Percentiles rank a stretch among this genome's conserved stretches.
phyloP scores from a whole-genome alignment of 2,329 filamentous ascomycete species.

The Fusarium illudens region DNA sequence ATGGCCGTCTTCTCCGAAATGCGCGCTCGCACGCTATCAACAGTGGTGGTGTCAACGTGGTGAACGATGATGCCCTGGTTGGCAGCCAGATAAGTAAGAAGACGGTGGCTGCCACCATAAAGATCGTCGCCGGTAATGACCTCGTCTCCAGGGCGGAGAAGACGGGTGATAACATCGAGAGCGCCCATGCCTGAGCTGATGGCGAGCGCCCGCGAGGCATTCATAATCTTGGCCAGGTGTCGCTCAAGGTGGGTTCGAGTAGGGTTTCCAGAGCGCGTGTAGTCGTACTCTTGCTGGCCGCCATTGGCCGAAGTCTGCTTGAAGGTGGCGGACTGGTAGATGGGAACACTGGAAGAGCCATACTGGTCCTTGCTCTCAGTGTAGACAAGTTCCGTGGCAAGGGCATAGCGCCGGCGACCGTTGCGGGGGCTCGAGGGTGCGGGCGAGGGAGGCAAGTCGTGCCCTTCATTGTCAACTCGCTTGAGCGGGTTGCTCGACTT shows the following conservation, averaged over 20 bases:
- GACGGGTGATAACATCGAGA: constrained; percentile 91
- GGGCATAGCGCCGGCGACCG: constrained; percentile 83
- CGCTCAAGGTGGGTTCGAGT: constrained; percentile 95
- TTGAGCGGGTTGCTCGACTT: constrained; percentile 54
- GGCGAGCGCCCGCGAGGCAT: constrained; percentile 86
- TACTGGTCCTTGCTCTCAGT: constrained; percentile 97
- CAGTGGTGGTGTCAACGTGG: constrained; percentile 91
- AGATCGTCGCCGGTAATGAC: constrained; percentile 97
- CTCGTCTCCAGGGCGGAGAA: constrained; percentile 92
- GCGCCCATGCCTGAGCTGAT: constrained; percentile 98
- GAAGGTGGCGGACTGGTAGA: constrained; percentile 98
- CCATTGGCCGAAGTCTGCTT: constrained; percentile 86
- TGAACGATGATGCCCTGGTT: constrained; percentile 93
- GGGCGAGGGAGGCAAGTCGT: constrained; percentile 88
- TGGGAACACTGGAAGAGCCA: constrained; percentile 93
- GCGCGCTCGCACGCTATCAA: constrained; percentile 73
- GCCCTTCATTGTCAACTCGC: constrained; percentile 81
- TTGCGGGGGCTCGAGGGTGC: constrained; percentile 89
- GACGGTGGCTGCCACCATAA: constrained; percentile 92
- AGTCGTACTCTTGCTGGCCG: constrained; percentile 91
- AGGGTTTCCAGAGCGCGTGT: constrained; percentile 96
- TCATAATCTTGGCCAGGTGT: constrained; percentile 99
- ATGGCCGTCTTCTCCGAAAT: constrained; percentile 87
- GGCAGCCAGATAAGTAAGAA: constrained; percentile 89
- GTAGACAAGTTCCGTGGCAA: constrained; percentile 96